Conservation (phyloP, 352 stramenopile species). For the Globisporangium parvum region DNA sequence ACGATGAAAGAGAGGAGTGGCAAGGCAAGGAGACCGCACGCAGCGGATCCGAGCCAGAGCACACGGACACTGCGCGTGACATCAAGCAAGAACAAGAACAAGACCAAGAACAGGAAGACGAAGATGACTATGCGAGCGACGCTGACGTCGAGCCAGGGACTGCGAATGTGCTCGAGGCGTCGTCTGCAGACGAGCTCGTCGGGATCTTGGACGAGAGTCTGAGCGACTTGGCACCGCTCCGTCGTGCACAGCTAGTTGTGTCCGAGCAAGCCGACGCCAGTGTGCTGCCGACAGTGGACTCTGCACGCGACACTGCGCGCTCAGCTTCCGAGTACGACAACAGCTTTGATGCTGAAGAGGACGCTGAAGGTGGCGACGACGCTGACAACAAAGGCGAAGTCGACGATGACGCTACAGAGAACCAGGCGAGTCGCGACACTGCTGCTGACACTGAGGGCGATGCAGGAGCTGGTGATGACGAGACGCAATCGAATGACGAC, state of each 20-base stretch:
- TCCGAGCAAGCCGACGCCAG: neutral
- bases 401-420: neutral
- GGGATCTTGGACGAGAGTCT: slow-evolving; percentile 57
- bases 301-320: slow-evolving; percentile 3
- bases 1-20: slow-evolving; percentile 2
- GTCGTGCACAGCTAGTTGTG: neutral
- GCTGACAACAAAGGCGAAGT: slow-evolving; percentile 6
- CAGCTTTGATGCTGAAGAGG: slow-evolving; percentile 45
- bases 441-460: no score
- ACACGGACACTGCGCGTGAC: neutral
- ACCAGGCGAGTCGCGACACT: slow-evolving; percentile 1
- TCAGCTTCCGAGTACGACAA: slow-evolving; percentile 35
- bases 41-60: neutral
- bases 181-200: slow-evolving; percentile 33
- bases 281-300: neutral
- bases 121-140: neutral
- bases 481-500: neutral
- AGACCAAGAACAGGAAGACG: neutral
- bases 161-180: slow-evolving; percentile 3
- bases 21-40: neutral
- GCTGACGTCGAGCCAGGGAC: neutral
- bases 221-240: slow-evolving; percentile 13
- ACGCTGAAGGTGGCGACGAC: slow-evolving; percentile 8
- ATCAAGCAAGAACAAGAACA: neutral
- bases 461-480: neutral